Evolutionary conservation across 2,329 filamentous ascomycete genomes (phyloP), one percentile per base, ranked within the genome.

Genomic region (Huntiella decipiens): DNA sequence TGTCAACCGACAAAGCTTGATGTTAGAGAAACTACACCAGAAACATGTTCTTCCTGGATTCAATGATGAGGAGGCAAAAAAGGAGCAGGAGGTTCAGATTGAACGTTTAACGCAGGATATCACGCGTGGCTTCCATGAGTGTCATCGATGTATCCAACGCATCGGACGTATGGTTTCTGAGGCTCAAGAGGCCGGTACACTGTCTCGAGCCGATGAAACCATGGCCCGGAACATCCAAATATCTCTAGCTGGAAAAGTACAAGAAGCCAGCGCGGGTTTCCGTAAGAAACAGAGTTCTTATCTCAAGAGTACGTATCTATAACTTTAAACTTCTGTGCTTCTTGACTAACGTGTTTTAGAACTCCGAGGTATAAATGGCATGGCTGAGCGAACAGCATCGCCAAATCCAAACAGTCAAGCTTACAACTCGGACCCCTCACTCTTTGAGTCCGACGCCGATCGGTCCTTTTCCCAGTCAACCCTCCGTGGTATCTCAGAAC

Each of bases 221-320:
- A 96, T 98, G 87, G 91, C 88, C 43, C 80, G 77, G 63, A 98
- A 98, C 58, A 83, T 98, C 49, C 87, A 96, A 61, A 85, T 92
- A 53, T 91, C 83, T 12, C 70, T 96, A 35, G 91, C 91, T 1
- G 71, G 83, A 1, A 72, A 84, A 51, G 85, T 96, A 0, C 87
- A 95, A 61, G 87, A 96, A 54, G 80, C 85, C 41, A 95, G 87
- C 64, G 82, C 91, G 28, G 71, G 74, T 51, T 98, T 98, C 60
- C 75, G 91, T 56, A 98, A 96, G 70, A 96, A 95, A 66, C 91
- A 98, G 66, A 88, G 87, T 58, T 81, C 80, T 44, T 98, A 98
- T 63, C 64, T 98, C 45, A 95, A 92, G 64, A 95, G 86, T 93
- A 67, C 49, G 63, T 47, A 10, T 10, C 13, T 22, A 7, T 35